Conservation (phyloP, 306 rosid genomes). For the Quercus gilva region DNA sequence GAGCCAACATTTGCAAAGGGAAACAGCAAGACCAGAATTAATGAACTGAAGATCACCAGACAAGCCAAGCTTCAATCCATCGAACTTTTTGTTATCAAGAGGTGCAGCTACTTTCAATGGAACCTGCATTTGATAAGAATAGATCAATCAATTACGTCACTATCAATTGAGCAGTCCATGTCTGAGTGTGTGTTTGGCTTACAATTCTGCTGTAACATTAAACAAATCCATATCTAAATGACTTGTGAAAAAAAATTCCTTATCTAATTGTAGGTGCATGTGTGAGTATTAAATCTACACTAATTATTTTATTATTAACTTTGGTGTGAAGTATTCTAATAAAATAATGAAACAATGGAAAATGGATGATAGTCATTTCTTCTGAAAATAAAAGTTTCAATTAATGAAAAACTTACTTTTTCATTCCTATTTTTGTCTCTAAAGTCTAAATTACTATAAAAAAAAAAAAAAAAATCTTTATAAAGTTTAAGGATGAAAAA, state of each 20-base stretch:
- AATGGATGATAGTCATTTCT: background rate
- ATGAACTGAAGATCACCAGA: conserved; percentile 68
- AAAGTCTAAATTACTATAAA: background rate
- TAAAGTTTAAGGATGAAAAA: no score
- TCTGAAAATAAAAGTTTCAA: background rate
- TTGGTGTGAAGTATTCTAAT: background rate
- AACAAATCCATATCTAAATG: background rate
- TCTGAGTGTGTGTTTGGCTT: no score
- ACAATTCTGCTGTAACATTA: background rate
- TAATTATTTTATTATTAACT: background rate
- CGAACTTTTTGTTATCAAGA: conserved; percentile 41
- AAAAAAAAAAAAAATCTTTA: background rate
- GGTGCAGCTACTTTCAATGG: conserved; percentile 52
- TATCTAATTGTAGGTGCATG: background rate
- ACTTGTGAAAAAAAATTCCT: background rate
- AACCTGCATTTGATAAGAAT: conserved; percentile 47
- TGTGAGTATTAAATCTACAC: background rate
- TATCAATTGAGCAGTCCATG: background rate
- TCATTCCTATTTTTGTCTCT: no score
- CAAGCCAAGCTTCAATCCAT: conserved; percentile 58
- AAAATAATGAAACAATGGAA: background rate
- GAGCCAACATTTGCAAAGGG: conserved; percentile 81
- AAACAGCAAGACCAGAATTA: conserved; percentile 77
- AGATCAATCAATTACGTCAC: conserved; percentile 7
- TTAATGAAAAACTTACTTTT: no score